phyloP scores from a whole-genome alignment of 106 monocot species.

The Phalaenopsis equestris region DNA sequence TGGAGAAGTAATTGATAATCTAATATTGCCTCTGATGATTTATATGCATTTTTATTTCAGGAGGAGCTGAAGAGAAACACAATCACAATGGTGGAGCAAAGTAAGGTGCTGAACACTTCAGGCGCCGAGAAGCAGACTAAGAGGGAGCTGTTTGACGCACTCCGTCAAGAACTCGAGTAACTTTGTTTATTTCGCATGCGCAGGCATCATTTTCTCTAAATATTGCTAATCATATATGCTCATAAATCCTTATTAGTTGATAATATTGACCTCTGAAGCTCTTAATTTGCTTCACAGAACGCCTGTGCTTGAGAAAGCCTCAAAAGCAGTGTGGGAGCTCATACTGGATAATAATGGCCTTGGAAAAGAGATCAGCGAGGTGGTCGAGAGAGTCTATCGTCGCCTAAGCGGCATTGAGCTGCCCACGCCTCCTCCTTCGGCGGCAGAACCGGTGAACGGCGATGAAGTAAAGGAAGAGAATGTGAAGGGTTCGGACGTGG shows the following conservation, averaged over 20 bases:
- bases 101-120: slow-evolving; percentile 90
- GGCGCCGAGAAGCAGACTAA: slow-evolving; percentile 97
- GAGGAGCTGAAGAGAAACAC: slow-evolving; percentile 94
- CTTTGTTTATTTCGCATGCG: not conserved
- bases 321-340: slow-evolving; percentile 89
- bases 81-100: slow-evolving; percentile 93
- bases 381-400: slow-evolving; percentile 63
- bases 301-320: slow-evolving; percentile 92
- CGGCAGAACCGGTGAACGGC: slow-evolving; percentile 8
- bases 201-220: not conserved
- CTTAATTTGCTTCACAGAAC: slow-evolving; percentile 38
- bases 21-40: not conserved
- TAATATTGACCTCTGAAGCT: not conserved
- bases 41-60: slow-evolving; percentile 24
- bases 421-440: slow-evolving; percentile 12
- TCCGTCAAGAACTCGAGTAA: slow-evolving; percentile 86
- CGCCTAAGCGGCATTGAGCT: slow-evolving; percentile 47
- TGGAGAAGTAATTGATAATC: not conserved
- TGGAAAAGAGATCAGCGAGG: slow-evolving; percentile 87
- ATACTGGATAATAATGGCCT: slow-evolving; percentile 60
- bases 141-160: slow-evolving; percentile 85
- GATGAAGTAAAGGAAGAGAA: slow-evolving; percentile 27
- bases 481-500: slow-evolving; percentile 16
- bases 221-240: not conserved
- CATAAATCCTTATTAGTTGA: not conserved